Percentiles rank a stretch among this genome's conserved stretches.
Evolutionary conservation across 2,329 filamentous ascomycete genomes (phyloP).

Genomic region (Rhytidhysteron rufulum): DNA sequence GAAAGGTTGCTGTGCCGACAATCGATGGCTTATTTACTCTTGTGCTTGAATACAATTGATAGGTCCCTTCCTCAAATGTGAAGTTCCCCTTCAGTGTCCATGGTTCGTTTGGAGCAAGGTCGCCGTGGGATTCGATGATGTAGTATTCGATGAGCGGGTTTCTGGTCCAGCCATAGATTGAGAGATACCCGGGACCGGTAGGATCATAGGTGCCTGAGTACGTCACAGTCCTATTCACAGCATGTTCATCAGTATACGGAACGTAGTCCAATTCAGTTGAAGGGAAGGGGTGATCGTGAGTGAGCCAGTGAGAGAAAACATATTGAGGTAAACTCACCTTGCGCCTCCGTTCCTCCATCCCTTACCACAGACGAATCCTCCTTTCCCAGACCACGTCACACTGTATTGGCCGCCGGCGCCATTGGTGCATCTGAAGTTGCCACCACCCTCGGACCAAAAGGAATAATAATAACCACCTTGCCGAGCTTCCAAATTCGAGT

Average conservation of each 20-base stretch:
- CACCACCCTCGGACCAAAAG: constrained; percentile 51
- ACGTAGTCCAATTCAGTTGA: neutral
- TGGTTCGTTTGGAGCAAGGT: constrained; percentile 45
- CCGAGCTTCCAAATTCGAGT: neutral
- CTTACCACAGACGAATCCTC: constrained; percentile 52
- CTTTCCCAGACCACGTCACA: constrained; percentile 44
- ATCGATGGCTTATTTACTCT: constrained; percentile 45
- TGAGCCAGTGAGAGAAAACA: neutral
- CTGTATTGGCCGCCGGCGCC: constrained; percentile 45
- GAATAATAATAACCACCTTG: constrained; percentile 54
- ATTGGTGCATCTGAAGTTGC: constrained; percentile 50
- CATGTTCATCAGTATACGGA: neutral
- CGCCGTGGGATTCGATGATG: constrained; percentile 47
- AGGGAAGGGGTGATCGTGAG: too few species aligned
- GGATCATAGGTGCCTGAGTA: constrained; percentile 41
- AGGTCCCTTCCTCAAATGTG: constrained; percentile 15
- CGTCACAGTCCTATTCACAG: constrained; percentile 42
- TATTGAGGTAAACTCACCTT: constrained; percentile 30
- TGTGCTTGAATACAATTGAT: constrained; percentile 11
- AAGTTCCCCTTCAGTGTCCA: constrained; percentile 23
- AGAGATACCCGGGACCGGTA: constrained; percentile 48
- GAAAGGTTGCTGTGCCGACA: constrained; percentile 46
- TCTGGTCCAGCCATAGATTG: constrained; percentile 54
- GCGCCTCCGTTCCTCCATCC: constrained; percentile 51
- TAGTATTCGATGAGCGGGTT: constrained; percentile 52